phyloP scores from a whole-genome alignment of 2,329 filamentous ascomycete genomes.

The Fusarium pseudocircinatum region DNA sequence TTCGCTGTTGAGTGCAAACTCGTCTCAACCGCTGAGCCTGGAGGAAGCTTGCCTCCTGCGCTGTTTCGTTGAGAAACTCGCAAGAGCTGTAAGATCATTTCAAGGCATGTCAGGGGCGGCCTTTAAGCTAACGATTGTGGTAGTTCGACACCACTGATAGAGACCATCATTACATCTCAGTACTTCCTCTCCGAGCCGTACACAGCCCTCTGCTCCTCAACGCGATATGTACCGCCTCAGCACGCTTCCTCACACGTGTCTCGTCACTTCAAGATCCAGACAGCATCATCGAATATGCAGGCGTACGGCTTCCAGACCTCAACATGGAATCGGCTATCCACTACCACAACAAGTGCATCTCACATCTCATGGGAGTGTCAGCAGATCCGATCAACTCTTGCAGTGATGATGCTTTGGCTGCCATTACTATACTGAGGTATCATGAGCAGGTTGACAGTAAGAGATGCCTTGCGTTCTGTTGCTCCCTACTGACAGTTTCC shows the following conservation, averaged over 20 bases:
- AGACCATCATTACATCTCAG: not conserved
- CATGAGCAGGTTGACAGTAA: not conserved
- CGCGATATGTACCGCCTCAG: not conserved
- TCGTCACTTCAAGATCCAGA: fast-evolving
- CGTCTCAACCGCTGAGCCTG: fast-evolving
- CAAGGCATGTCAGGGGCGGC: too few species aligned
- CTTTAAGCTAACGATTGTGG: fast-evolving
- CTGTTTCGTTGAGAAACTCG: not conserved
- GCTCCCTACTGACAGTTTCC: too few species aligned
- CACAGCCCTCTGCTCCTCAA: not conserved
- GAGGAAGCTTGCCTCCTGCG: not conserved
- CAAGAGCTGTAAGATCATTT: not conserved
- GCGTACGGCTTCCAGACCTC: fast-evolving
- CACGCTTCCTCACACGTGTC: not conserved
- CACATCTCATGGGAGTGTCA: fast-evolving
- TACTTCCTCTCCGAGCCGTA: not conserved
- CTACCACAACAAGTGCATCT: not conserved
- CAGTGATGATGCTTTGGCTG: not conserved
- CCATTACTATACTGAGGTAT: not conserved
- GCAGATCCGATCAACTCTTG: not conserved
- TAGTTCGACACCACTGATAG: not conserved
- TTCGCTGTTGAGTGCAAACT: fast-evolving
- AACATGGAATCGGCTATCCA: not conserved
- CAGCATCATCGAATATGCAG: fast-evolving
- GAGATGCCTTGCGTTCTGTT: too few species aligned